A percentile compares a stretch with the other conserved stretches of the same genome.
Evolutionary conservation across 108 stramenopile species (phyloP).

Genomic region (Cyclotella cryptica): DNA sequence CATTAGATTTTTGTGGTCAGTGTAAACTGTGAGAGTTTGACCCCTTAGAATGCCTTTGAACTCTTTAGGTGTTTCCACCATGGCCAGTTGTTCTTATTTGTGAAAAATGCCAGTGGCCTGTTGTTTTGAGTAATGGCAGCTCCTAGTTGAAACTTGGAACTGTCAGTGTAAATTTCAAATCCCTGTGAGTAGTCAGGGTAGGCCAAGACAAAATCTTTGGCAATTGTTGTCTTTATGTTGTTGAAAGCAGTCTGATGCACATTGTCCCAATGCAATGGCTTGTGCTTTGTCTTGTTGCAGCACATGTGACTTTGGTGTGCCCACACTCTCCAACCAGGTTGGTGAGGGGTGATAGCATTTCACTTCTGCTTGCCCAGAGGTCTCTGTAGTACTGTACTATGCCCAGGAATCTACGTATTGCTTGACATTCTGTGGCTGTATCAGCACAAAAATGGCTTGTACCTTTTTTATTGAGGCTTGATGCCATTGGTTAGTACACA

Average conservation of each 20-base stretch:
- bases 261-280: not conserved
- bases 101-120: no score
- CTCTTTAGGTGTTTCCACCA: not conserved
- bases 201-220: not conserved
- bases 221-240: conserved; percentile 4
- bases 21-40: not conserved
- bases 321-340: not conserved
- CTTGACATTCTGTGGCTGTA: not conserved
- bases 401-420: not conserved
- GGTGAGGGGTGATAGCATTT: not conserved
- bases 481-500: not conserved
- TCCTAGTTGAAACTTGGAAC: no score
- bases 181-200: no score
- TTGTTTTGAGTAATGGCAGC: no score
- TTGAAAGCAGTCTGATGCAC: not conserved
- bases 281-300: not conserved
- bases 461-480: conserved; percentile 4
- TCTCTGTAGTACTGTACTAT: conserved; percentile 21
- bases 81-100: no score
- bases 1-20: not conserved
- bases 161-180: no score
- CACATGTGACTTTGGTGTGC: not conserved
- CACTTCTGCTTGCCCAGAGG: not conserved
- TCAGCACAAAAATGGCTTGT: conserved; percentile 1
- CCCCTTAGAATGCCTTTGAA: not conserved